A percentile compares a stretch with the other conserved stretches of the same genome.
Conservation (phyloP, 371 early-diverging fungal genomes). For the Circinella umbellata region DNA sequence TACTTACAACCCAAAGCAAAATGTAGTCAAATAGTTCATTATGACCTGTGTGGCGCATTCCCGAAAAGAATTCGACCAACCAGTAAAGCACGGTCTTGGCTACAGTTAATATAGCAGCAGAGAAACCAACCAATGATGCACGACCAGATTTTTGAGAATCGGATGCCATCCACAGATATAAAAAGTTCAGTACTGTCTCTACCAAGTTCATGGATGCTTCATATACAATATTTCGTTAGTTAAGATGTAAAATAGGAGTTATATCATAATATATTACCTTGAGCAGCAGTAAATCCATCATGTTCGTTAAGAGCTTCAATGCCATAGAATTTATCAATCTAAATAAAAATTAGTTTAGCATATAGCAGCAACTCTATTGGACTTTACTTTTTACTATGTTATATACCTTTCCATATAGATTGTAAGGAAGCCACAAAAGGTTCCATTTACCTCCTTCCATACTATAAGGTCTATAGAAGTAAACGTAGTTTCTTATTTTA, state of each 20-base stretch:
- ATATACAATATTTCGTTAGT: not conserved
- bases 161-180: slow-evolving; percentile 26
- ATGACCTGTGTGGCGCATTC: slow-evolving; percentile 40
- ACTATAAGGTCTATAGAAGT: slow-evolving; percentile 33
- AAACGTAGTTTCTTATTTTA: not conserved
- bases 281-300: slow-evolving; percentile 49
- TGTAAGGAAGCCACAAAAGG: slow-evolving; percentile 44
- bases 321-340: slow-evolving; percentile 49
- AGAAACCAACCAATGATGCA: slow-evolving; percentile 38
- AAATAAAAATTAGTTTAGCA: not conserved
- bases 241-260: no score
- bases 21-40: slow-evolving; percentile 25
- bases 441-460: slow-evolving; percentile 43
- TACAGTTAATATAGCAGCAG: slow-evolving; percentile 34
- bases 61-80: slow-evolving; percentile 38
- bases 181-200: slow-evolving; percentile 34
- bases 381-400: no score
- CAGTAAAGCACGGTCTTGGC: slow-evolving; percentile 44
- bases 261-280: slow-evolving; percentile 29
- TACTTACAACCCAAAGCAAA: slow-evolving; percentile 41
- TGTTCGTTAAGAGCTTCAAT: slow-evolving; percentile 27
- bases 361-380: no score
- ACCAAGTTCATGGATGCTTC: slow-evolving; percentile 40
- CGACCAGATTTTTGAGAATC: slow-evolving; percentile 19
- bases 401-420: slow-evolving; percentile 38